Base-by-base conservation (phyloP, 73 alveolate genomes). In the Paramecium pentaurelia region DNA sequence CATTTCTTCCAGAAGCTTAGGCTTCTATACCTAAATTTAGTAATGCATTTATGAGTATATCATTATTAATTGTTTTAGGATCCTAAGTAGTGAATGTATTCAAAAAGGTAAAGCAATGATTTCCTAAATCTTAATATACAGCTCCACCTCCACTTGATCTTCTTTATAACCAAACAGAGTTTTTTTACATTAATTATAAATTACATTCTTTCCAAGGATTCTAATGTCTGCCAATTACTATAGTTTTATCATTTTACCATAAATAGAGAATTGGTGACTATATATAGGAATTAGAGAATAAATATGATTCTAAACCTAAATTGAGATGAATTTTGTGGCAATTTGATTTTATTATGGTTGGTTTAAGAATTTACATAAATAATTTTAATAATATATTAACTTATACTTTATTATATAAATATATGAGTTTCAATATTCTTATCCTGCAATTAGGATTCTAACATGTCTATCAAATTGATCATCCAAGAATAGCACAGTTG, bases 141-240 rank as follows among this genome's bases (percentile, higher is more conserved):
- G 99, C 98, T 8, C 99, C 99, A 30, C 99, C 99, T 14, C 99
- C 99, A 27, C 96, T 88, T 71, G 96, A 93, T 84, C 97, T 85
- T 58, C 98, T 92, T 27, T 96, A 94, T 22, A 96, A 84, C 44
- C 83, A 20, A 38, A 97, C 95, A 18, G 92, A 92, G 71, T 96
- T 98, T 42, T 59, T 75, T 18, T 96, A 95, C 88, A 95, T 71
- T n/a, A 45, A 71, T 34, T 95, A 49, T 27, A 96, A 94, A 68
- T 95, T 93, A 93, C 98, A 96, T 91, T 97, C 99, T 77, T 95
- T 95, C 98, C 98, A 97, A 20, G 99, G 98, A 86, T 97, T 97
- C 86, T 97, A 93, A 88, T 97, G 98, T 77, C 97, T 94, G n/a
- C 99, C 99, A 27, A 97, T 97, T 30, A 97, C 98, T 18, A 97